A percentile compares a stretch with the other conserved stretches of the same genome.
Evolutionary conservation across 805 yeast species (phyloP).

Genomic region (Lachancea quebecensis): DNA sequence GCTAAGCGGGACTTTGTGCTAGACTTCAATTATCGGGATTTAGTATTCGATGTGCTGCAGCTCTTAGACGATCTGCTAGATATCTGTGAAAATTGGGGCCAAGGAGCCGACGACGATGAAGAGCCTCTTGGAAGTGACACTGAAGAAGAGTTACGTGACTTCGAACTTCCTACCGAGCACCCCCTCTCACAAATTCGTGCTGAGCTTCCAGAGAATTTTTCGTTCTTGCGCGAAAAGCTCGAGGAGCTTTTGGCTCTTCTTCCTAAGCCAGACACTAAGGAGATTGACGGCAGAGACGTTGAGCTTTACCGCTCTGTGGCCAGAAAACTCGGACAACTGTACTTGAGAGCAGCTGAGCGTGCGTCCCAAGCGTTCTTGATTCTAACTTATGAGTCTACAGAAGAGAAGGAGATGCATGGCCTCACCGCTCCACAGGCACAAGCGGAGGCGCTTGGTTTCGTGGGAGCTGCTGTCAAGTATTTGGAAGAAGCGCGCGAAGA

Average conservation of each 20-base stretch:
- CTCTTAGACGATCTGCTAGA: constrained; percentile 63
- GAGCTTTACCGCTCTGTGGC: constrained; percentile 36
- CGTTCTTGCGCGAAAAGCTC: constrained; percentile 39
- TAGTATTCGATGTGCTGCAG: constrained; percentile 46
- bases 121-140: constrained; percentile 57
- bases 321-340: constrained; percentile 54
- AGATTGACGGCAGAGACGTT: constrained; percentile 7
- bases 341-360: constrained; percentile 56
- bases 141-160: constrained; percentile 35
- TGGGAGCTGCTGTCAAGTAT: constrained; percentile 48
- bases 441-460: constrained; percentile 40
- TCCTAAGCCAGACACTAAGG: constrained; percentile 2
- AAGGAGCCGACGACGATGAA: constrained; percentile 37
- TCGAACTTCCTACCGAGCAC: constrained; percentile 41
- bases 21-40: constrained; percentile 35
- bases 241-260: constrained; percentile 15
- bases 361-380: constrained; percentile 50
- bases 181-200: constrained; percentile 43
- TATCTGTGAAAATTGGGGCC: constrained; percentile 59
- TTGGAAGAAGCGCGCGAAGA: constrained; percentile 55
- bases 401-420: constrained; percentile 25
- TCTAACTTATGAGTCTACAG: constrained; percentile 49
- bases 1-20: constrained; percentile 41
- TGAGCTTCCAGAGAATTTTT: constrained; percentile 39
- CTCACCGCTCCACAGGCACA: constrained; percentile 38